Evolutionary conservation across 2,329 filamentous ascomycete genomes (phyloP), one percentile per base, ranked within the genome.

Genomic region (Fusarium sp.): DNA sequence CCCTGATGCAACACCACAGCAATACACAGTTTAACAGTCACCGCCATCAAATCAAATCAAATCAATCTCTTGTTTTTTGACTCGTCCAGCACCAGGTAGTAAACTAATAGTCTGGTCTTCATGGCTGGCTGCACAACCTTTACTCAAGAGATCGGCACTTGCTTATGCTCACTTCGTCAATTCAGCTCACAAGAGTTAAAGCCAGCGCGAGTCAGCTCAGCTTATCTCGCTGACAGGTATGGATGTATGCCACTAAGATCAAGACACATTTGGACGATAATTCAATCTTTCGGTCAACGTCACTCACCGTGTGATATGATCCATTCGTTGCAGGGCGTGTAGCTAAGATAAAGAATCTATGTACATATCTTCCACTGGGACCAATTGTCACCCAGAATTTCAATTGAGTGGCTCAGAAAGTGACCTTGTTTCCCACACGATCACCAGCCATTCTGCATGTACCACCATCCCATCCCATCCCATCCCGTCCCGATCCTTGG

Each of bases 151-250:
- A 62, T 70, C 53, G 55, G n/a, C 66, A 53, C 9, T 17, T 36
- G 39, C 51, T 50, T 64, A 44, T 63, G 50, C 53, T 54, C 42
- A 20, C 53, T 44, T 38, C 32, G 38, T 50, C 22, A 53, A 50
- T 68, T 63, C 73, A 64, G 67, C 70, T 65, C 63, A 68, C 32
- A 56, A 58, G 48, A 53, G 64, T 72, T 72, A 68, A 69, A 62
- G 59, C 66, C 68, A 66, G 62, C 59, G 38, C 66, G 58, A 77
- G 75, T 76, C 75, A 78, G 70, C 76, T 75, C 74, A 77, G 70
- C 76, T 77, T 78, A 77, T 78, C 75, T 69, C 63, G 56, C 66
- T 63, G 65, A 63, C 63, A 56, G 45, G 54, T 57, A 54, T 50
- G 44, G 26, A 57, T 50, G 48, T 32, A 42, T 69, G 55, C 28